Conservation (phyloP, 768 basidiomycete genomes). For the Lactifluus hygrophoroides region DNA sequence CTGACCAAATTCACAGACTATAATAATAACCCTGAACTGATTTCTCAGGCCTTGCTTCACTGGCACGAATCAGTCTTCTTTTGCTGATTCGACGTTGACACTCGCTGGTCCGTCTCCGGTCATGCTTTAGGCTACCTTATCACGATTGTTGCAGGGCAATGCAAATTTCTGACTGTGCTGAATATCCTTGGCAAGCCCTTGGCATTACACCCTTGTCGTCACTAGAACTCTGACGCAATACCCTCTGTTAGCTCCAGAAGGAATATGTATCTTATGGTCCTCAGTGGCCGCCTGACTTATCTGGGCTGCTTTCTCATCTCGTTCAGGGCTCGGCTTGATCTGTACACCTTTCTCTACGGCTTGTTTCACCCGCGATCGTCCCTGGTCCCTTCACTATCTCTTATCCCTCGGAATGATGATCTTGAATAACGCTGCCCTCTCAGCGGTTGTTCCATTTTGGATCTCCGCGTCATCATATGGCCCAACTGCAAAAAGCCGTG, state of each 20-base stretch:
- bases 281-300: no score
- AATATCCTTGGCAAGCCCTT: neutral
- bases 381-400: constrained; percentile 40
- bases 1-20: no score
- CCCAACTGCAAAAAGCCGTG: no score
- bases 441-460: constrained; percentile 25
- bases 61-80: no score
- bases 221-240: no score
- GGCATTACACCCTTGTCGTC: no score
- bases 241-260: no score
- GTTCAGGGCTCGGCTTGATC: constrained; percentile 33
- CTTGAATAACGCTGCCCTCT: constrained; percentile 17
- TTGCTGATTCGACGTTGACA: constrained; percentile 33
- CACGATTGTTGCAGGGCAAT: constrained; percentile 39
- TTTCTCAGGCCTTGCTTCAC: no score
- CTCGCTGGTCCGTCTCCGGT: constrained; percentile 38
- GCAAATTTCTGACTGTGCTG: constrained; percentile 26
- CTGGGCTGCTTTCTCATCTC: neutral
- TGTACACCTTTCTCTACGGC: constrained; percentile 35
- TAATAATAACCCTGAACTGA: no score
- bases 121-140: constrained; percentile 35
- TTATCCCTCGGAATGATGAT: constrained; percentile 27
- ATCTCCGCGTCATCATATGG: no score
- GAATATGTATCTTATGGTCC: neutral
- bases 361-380: constrained; percentile 29